Evolutionary conservation across 495 filamentous ascomycete species (phyloP), one percentile per base, ranked within the genome.

Genomic region (Sordaria brevicollis): DNA sequence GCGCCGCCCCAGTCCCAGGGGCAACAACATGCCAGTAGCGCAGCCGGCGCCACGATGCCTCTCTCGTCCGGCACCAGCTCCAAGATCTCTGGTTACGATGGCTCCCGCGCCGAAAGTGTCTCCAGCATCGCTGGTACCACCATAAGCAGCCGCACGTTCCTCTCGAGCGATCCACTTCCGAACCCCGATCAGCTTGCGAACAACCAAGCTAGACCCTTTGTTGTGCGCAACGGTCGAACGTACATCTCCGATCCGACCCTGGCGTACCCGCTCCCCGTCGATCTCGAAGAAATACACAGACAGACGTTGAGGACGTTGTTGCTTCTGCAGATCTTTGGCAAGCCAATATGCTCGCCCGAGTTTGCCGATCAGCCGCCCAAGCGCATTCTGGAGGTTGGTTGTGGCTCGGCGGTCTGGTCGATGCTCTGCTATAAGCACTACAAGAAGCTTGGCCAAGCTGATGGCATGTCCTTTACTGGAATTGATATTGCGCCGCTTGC

Each of bases 321-420:
- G 74, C 84, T 93, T 65, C 87, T 91, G 72, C 88, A 91, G 77
- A 87, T 97, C 31, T 92, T 93, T 71, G 93, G 93, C 65, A 86
- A 86, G 35, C 89, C 93, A 1, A 88, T 94, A 74, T 94, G 91
- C 78, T 89, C 89, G 15, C 90, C 91, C 13, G 84, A 84, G 49
- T 82, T 89, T 43, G 79, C 84, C 37, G 83, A 86, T 71, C 86
- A 85, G 65, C 90, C 91, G 25, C 94, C 93, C 0, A 84, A 84
- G 72, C 90, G 89, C 71, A 88, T 98, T 21, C 82, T 98, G 62
- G 94, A 98, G 75, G 79, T 97, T 67, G 93, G 90, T 38, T 98
- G 94, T 79, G 94, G 94, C 7, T 91, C 91, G 17, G 94, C 89
- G 34, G 89, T 94, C 72, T 97, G 94, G 94, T 93, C 92, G 71